These are phyloP conservation scores for Moelleriella libera DNA, from an alignment of 2,329 filamentous ascomycete species.

Conservation along the genomic window DNA sequence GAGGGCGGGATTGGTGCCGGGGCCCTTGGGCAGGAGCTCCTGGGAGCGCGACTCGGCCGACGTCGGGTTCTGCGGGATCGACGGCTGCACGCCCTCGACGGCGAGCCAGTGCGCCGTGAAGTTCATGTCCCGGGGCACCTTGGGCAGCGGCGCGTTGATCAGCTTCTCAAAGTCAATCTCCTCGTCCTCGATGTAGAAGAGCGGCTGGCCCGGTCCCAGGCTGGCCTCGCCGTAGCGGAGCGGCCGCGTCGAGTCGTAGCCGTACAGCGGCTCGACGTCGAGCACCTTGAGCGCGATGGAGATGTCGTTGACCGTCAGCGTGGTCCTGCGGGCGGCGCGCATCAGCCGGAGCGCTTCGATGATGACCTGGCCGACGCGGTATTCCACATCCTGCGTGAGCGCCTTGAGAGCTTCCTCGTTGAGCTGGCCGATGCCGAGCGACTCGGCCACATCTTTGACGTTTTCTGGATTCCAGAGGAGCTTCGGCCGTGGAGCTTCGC, in stretches of 20 bases:
- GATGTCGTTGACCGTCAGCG: conserved; percentile 79
- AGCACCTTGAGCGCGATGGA: conserved; percentile 73
- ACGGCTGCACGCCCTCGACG: conserved; percentile 91
- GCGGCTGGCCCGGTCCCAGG: conserved; percentile 79
- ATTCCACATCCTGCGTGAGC: conserved; percentile 88
- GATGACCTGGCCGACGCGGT: conserved; percentile 82
- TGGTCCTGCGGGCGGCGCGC: conserved; percentile 77
- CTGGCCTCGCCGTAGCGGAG: conserved; percentile 88
- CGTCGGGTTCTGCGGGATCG: conserved; percentile 91
- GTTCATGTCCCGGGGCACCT: conserved; percentile 82
- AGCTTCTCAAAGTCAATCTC: conserved; percentile 98
- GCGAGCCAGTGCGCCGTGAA: conserved; percentile 99
- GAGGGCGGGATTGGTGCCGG: conserved; percentile 73
- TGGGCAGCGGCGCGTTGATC: conserved; percentile 90
- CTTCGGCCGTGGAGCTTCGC: conserved; percentile 31
- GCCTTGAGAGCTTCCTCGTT: conserved; percentile 78
- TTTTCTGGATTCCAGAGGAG: conserved; percentile 93
- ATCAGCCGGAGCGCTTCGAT: conserved; percentile 93
- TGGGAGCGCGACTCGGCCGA: conserved; percentile 69
- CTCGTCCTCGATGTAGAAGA: conserved; percentile 97
- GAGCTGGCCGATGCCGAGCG: conserved; percentile 71
- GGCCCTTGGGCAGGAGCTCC: conserved; percentile 80
- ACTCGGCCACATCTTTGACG: conserved; percentile 89
- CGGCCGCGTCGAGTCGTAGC: conserved; percentile 84
- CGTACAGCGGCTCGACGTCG: conserved; percentile 89